Evolutionary conservation across 1,139 yeast genomes (phyloP).

Genomic region (Kodamaea derodonti): DNA sequence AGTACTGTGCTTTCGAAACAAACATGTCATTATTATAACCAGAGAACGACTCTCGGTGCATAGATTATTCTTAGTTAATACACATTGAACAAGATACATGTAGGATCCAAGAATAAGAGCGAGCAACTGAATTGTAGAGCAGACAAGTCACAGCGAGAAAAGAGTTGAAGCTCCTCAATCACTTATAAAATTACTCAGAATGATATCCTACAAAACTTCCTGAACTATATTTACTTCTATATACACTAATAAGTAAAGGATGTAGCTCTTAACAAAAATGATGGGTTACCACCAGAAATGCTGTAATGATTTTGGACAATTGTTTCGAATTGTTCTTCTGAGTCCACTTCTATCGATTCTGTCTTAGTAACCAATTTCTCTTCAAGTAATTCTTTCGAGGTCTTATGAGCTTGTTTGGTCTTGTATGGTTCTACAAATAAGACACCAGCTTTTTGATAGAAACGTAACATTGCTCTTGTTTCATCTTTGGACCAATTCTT

Average conservation of each 20-base stretch:
- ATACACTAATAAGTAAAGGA: conserved; percentile 18
- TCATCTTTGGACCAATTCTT: conserved; percentile 53
- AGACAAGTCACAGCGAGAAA: too few relatives aligned
- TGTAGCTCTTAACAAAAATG: conserved; percentile 50
- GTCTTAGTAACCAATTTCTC: conserved; percentile 15
- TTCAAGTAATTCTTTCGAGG: conserved; percentile 14
- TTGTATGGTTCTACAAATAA: conserved; percentile 41
- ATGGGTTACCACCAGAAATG: conserved; percentile 81
- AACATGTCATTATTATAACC: too few relatives aligned
- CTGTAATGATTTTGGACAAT: conserved; percentile 52
- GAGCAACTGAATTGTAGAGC: too few relatives aligned
- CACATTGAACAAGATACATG: too few relatives aligned
- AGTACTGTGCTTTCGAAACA: too few relatives aligned
- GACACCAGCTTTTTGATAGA: conserved; percentile 54
- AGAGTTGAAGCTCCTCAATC: too few relatives aligned
- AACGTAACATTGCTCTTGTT: conserved; percentile 48
- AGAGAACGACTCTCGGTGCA: too few relatives aligned
- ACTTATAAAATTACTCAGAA: too few relatives aligned
- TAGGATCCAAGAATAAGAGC: too few relatives aligned
- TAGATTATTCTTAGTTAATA: too few relatives aligned
- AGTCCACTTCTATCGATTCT: conserved; percentile 16
- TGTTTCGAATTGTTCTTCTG: conserved; percentile 28
- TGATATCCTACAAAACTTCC: too few relatives aligned
- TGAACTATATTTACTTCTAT: too few relatives aligned
- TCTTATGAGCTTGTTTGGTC: conserved; percentile 36